Evolutionary conservation across 306 rosid genomes (phyloP), one percentile per base, ranked within the genome.

Genomic region (Fragaria vesca): DNA sequence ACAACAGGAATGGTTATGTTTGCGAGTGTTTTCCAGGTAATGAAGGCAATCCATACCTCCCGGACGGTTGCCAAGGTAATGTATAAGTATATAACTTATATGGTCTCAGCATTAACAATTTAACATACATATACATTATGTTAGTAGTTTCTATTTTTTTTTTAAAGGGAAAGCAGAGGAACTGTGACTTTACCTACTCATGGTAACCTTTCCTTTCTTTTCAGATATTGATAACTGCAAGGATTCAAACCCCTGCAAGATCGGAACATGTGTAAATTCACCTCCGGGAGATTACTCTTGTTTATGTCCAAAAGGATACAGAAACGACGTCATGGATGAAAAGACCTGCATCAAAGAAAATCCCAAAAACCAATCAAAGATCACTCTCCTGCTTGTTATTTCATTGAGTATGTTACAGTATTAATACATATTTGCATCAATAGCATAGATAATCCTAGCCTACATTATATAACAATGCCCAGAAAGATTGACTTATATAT

Each of bases 141-240:
- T 50, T 50, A 16, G 4, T 17, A 15, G 8, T 50, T 16, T 50
- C 55, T 50, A 0, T 0, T 0, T 50, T 16, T 50, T 1, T 32
- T 32, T 32, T 3, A 16, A 16, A 15, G n/a, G 55, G 55, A 16
- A 12, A 50, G n/a, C 7, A 50, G 55, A 16, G 11, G 1, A 1
- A 50, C n/a, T 50, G 55, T 16, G 55, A 50, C 12, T 4, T 50
- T 5, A 50, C 55, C 55, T 50, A 16, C n/a, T 50, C 55, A 1
- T 15, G 5, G 2, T 55, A 55, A 55, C 26, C 6, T 32, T 17
- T 16, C 42, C 42, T 52, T 51, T 50, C 12, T 30, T 74, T 61
- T 11, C 80, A 87, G 88, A 81, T 45, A 11, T 70, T 50, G 20
- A 87, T 66, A 87, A 87, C 73, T 87, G 90, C 67, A 10, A 1